Conservation (phyloP, 257 asterid species). For the Asclepias syriaca region DNA sequence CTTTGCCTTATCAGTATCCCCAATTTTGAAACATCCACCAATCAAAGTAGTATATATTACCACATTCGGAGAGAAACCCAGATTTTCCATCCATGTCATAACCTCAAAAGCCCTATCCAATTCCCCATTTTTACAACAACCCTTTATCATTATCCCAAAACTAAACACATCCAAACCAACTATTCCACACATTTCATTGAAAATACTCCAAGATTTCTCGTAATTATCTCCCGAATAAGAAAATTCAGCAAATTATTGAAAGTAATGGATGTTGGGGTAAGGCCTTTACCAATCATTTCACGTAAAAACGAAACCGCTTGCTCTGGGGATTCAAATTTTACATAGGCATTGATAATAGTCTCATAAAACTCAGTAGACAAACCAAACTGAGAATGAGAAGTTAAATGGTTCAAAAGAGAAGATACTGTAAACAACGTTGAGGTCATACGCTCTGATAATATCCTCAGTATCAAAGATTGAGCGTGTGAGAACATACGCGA, state of each 20-base stretch:
- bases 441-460: slow-evolving; percentile 45
- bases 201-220: slow-evolving; percentile 43
- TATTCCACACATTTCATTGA: slow-evolving; percentile 33
- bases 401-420: slow-evolving; percentile 44
- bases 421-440: slow-evolving; percentile 44
- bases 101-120: slow-evolving; percentile 45
- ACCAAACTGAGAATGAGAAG: slow-evolving; percentile 14
- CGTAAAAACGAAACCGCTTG: slow-evolving; percentile 31
- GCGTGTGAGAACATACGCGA: slow-evolving; percentile 37
- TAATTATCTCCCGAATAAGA: slow-evolving; percentile 28
- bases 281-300: slow-evolving; percentile 46
- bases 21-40: slow-evolving; percentile 59
- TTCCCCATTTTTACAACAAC: slow-evolving; percentile 53
- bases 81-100: slow-evolving; percentile 28
- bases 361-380: slow-evolving; percentile 40
- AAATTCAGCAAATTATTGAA: slow-evolving; percentile 41
- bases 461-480: slow-evolving; percentile 41
- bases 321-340: slow-evolving; percentile 36
- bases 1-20: slow-evolving; percentile 47
- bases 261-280: slow-evolving; percentile 41
- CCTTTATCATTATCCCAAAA: slow-evolving; percentile 70
- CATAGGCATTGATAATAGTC: slow-evolving; percentile 45
- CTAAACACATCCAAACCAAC: slow-evolving; percentile 47
- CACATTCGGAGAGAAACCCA: slow-evolving; percentile 55
- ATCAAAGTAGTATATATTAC: slow-evolving; percentile 66